These are phyloP conservation scores for Fusarium acutatum DNA, from an alignment of 2,329 filamentous ascomycete genomes.

Conservation along the genomic window DNA sequence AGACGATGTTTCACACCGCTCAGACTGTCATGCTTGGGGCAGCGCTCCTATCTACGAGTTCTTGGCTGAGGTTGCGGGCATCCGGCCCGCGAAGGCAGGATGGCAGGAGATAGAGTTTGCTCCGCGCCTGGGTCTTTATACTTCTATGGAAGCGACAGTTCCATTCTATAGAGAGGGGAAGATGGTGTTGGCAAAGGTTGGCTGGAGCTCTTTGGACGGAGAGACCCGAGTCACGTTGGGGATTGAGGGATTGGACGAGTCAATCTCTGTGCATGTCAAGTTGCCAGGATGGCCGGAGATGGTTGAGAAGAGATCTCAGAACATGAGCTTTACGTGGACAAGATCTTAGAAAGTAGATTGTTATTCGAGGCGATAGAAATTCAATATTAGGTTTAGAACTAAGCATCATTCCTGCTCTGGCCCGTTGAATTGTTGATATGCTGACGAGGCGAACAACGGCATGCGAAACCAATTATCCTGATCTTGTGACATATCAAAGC, in stretches of 20 bases:
- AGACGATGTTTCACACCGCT: not conserved
- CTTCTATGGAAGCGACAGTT: not conserved
- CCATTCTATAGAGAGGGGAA: not conserved
- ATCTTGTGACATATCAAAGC: not conserved
- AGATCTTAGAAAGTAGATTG: not conserved
- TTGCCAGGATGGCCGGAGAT: not conserved
- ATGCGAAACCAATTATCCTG: not conserved
- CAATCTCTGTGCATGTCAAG: not conserved
- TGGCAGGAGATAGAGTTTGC: not conserved
- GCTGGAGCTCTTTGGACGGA: not conserved
- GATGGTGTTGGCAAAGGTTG: not conserved
- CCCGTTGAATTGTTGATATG: not conserved
- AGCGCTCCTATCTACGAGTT: not conserved
- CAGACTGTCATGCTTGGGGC: not conserved
- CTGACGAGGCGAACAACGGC: not conserved
- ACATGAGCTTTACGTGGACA: not conserved
- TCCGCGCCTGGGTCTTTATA: not conserved
- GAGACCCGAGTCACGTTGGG: not conserved
- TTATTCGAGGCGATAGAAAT: fast-evolving
- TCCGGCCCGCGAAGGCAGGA: not conserved
- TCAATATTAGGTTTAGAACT: fast-evolving
- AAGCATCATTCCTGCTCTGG: not conserved
- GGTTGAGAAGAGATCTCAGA: not conserved
- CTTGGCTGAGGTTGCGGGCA: not conserved
- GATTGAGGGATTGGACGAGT: not conserved